Evolutionary conservation across 805 yeast genomes (phyloP).

Genomic region (Pachysolen tannophilus): DNA sequence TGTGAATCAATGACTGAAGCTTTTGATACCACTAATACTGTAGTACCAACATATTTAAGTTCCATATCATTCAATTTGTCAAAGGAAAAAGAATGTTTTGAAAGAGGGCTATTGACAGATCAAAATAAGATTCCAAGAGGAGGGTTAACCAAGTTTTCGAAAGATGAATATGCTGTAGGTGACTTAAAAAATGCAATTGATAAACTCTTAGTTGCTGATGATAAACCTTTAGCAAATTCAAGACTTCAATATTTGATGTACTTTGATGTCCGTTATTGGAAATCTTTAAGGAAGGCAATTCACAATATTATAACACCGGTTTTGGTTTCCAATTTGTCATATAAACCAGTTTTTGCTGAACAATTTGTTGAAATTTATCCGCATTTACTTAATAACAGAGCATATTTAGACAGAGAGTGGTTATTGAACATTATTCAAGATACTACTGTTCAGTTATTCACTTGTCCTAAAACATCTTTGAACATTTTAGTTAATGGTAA

Average conservation of each 20-base stretch:
- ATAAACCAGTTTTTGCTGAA: constrained; percentile 39
- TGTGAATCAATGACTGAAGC: constrained; percentile 34
- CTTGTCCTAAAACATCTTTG: constrained; percentile 35
- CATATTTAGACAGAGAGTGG: constrained; percentile 45
- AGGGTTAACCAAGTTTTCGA: constrained; percentile 6
- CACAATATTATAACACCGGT: constrained; percentile 46
- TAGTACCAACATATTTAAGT: constrained; percentile 8
- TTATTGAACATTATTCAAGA: constrained; percentile 26
- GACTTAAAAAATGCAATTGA: constrained; percentile 9
- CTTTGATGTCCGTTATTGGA: constrained; percentile 54
- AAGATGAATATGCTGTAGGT: constrained; percentile 18
- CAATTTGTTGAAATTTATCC: constrained; percentile 52
- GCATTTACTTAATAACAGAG: constrained; percentile 36
- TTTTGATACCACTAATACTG: constrained; percentile 9
- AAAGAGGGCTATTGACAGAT: constrained; percentile 23
- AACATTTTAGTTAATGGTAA: constrained; percentile 30
- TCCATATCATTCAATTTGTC: not conserved
- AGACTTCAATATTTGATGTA: constrained; percentile 51
- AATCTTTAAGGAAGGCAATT: constrained; percentile 38
- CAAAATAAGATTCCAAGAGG: constrained; percentile 25
- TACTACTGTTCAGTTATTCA: constrained; percentile 31
- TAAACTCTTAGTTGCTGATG: not conserved
- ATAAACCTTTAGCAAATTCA: constrained; percentile 24
- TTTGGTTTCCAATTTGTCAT: constrained; percentile 39
- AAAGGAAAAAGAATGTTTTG: constrained; percentile 10